phyloP scores from a whole-genome alignment of 345 rosid species.

The Physaria fendleri region DNA sequence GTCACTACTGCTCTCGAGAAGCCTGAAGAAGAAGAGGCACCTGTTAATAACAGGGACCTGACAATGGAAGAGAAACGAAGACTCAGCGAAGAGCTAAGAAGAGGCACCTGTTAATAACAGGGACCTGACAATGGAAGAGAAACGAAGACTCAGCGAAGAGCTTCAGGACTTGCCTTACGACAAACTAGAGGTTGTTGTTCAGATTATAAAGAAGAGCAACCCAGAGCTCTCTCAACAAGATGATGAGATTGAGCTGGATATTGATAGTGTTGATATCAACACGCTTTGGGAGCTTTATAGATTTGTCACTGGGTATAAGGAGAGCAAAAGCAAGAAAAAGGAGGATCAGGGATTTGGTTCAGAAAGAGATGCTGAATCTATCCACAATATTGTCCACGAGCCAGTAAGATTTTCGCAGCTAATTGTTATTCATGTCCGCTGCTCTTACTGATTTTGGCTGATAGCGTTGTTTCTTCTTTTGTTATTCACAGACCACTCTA shows the following conservation, averaged over 20 bases:
- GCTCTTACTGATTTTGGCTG: slow-evolving; percentile 1
- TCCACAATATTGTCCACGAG: slow-evolving; percentile 28
- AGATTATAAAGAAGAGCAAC: slow-evolving; percentile 79
- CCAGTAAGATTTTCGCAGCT: slow-evolving; percentile 19
- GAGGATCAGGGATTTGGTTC: slow-evolving; percentile 40
- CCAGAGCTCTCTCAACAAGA: slow-evolving; percentile 68
- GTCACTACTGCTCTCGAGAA: slow-evolving; percentile 24
- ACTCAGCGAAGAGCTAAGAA: slow-evolving; percentile 53
- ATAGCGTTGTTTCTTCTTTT: slow-evolving; percentile 12
- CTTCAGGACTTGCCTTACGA: slow-evolving; percentile 79
- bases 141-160: slow-evolving; percentile 57
- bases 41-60: slow-evolving; percentile 48
- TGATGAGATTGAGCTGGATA: slow-evolving; percentile 90
- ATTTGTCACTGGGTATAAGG: slow-evolving; percentile 50
- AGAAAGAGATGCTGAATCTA: slow-evolving; percentile 38
- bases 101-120: slow-evolving; percentile 36
- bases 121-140: slow-evolving; percentile 80
- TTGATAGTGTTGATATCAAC: slow-evolving; percentile 66
- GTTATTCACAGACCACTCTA: slow-evolving; percentile 5
- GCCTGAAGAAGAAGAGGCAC: slow-evolving; percentile 42
- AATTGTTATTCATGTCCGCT: slow-evolving; percentile 6
- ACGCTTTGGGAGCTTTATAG: slow-evolving; percentile 88
- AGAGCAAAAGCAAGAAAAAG: slow-evolving; percentile 40
- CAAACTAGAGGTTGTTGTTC: slow-evolving; percentile 62
- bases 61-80: slow-evolving; percentile 76